Base-by-base conservation (phyloP, 441 rosid genomes). In the Breynia disticha region DNA sequence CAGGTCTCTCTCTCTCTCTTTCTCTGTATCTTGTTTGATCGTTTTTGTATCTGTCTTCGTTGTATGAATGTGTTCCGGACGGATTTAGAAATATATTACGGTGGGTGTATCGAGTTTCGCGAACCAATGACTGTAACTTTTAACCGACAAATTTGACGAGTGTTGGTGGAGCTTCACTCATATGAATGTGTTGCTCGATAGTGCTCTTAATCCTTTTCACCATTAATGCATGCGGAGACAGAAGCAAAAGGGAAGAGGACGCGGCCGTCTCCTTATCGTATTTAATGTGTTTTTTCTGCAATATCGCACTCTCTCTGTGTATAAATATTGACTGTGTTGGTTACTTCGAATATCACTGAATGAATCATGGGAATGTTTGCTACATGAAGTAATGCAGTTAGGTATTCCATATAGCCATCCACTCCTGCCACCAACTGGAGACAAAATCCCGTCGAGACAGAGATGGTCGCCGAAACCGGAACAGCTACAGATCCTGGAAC, bases 401-500 rank as follows among this genome's bases (percentile, higher is more conserved):
- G 83, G 86, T 20, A 75, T 66, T 64, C 63, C 69, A 17, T 79
- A 79, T 62, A 65, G 65, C 54, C 84, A 74, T 60, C 79, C 85
- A 7, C 57, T 82, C 41, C 50, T 72, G 58, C 63, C 72, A 16
- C 67, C 75, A 16, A 32, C 62, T 19, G 70, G 57, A 15, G 76
- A 84, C 59, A 80, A 81, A 55, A 68, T 78, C 37, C 73, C 79
- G 38, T 65, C 80, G 11, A 80, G 97, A 69, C 91, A 88, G 65
- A 76, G 97, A 5, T 88, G 97, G 97, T 81, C 77, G 35, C 97
- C 97, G 2, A 83, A 83, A 8, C 67, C 81, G 2, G 50, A 60
- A 37, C 97, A 88, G 64, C 95, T 85, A 55, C 75, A 77, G 59
- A 81, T 81, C 43, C 80, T 88, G 5, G 95, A 88, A 71, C 66